Base-by-base conservation (phyloP, 176 grass and related monocot genomes). In the Chrysopogon serrulatus region DNA sequence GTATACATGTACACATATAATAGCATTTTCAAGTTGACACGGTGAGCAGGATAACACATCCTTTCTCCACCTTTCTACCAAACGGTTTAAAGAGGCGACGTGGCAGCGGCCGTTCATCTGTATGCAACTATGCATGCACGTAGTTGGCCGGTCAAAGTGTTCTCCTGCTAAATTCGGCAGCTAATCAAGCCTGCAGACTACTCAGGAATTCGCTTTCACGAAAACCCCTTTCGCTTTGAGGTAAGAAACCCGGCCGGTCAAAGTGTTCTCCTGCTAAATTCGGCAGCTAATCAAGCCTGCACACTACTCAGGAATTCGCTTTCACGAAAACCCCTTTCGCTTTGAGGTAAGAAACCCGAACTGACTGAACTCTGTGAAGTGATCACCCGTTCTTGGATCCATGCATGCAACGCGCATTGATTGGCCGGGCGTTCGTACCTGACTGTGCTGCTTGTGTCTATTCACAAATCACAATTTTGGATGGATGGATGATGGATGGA, bases 71-170 rank as follows among this genome's bases (percentile, higher is more conserved):
- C 5, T 4, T 27, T 36, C 62, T 76, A 56, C 40, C 32, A 69
- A 85, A 81, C 27, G 41, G 74, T 65, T 80, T 68, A 71, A 41
- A 54, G 19, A 2, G 53, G 27, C 63, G 71, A 77, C 78, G 8
- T 28, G 63, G 71, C 53, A 90, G 64, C 63, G 24, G 53, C 8
- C 64, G 28, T 64, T 66, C 31, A 37, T 35, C 5, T 23, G 9
- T 23, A 60, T 6, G 43, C 28, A 47, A 12, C 28, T 37, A 17
- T 68, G 68, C 40, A 71, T 44, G 53, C 36, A 73, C 33, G 8
- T 53, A 7, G 71, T 39, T 82, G 43, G 73, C 30, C 56, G 56
- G 73, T 82, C 88, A 90, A 78, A 82, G 65, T 47, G 43, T 18
- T 18, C 15, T 71, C 65, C 69, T 60, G 56, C 83, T 73, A 78